Conservation (phyloP, 495 filamentous ascomycete genomes). For the Sphaerosporella brunnea region DNA sequence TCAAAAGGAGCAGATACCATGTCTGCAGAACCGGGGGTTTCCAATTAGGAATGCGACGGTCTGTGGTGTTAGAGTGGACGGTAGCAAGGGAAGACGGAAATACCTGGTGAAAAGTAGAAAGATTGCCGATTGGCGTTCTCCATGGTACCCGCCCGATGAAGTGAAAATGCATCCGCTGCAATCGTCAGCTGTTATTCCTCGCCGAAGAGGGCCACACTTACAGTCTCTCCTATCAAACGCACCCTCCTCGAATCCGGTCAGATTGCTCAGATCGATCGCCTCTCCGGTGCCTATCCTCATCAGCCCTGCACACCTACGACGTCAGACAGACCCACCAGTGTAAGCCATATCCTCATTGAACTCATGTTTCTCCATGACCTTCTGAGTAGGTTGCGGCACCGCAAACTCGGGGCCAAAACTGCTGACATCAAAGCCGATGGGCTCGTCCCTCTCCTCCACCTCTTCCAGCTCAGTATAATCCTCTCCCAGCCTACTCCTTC, state of each 20-base stretch:
- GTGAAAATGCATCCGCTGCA: conserved; percentile 10
- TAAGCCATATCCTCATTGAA: conserved; percentile 17
- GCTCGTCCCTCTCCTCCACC: conserved; percentile 7
- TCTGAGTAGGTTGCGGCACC: conserved; percentile 9
- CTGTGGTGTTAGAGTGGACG: no score
- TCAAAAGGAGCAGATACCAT: conserved; percentile 41
- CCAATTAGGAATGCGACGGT: conserved; percentile 40
- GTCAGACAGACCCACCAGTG: conserved; percentile 14
- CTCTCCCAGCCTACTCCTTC: not conserved
- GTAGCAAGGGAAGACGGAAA: no score
- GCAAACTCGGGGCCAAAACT: conserved; percentile 18
- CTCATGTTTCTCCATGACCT: conserved; percentile 19
- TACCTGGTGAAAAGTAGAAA: conserved; percentile 24
- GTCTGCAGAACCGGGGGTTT: conserved; percentile 52
- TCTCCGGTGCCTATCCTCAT: conserved; percentile 16
- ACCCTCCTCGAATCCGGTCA: conserved; percentile 11
- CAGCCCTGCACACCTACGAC: not conserved
- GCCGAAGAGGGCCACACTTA: conserved; percentile 5
- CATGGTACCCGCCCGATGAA: conserved; percentile 15
- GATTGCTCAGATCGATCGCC: conserved; percentile 21
- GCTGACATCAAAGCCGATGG: conserved; percentile 16
- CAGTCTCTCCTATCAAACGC: conserved; percentile 11
- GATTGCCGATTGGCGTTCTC: conserved; percentile 6
- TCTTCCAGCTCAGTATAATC: conserved; percentile 5
- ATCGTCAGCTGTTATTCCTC: not conserved